These are phyloP conservation scores for Populus euphratica DNA, from an alignment of 345 rosid species.

Conservation along the genomic window DNA sequence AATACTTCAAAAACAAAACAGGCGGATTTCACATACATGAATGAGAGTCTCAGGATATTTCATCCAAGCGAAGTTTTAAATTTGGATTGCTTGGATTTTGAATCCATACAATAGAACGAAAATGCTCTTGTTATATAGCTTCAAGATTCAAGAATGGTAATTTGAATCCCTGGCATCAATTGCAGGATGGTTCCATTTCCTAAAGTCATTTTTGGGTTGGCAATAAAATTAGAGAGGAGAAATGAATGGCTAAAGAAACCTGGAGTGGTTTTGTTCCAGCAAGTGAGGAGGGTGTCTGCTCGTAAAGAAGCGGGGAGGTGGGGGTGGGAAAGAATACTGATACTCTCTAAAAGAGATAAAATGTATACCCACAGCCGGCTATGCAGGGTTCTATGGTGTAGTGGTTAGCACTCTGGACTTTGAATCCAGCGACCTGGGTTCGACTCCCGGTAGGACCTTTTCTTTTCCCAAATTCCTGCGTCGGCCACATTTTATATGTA, in stretches of 20 bases:
- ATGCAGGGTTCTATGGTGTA: constrained; percentile 84
- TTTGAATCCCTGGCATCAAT: background rate
- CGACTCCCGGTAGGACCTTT: constrained; percentile 93
- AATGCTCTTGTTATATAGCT: background rate
- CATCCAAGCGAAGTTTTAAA: background rate
- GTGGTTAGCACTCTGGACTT: constrained; percentile 99
- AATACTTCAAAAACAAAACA: too few relatives aligned
- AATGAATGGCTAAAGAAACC: background rate
- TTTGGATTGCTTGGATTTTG: background rate
- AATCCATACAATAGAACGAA: background rate
- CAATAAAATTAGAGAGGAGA: background rate
- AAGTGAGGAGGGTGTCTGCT: background rate
- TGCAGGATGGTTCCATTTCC: background rate
- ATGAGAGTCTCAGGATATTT: background rate
- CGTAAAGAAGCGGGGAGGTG: background rate
- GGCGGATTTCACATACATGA: constrained; percentile 1
- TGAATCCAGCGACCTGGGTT: constrained; percentile 99
- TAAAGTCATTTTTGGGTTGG: background rate
- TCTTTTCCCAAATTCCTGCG: background rate
- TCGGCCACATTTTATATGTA: too few relatives aligned
- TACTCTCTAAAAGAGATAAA: too few relatives aligned
- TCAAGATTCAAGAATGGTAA: background rate
- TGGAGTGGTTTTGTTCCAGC: background rate
- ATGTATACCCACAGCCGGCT: accelerated
- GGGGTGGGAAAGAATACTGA: background rate